Percentiles rank a stretch among this genome's conserved stretches.
Conservation (phyloP, 257 asterid species). For the Plantago major region DNA sequence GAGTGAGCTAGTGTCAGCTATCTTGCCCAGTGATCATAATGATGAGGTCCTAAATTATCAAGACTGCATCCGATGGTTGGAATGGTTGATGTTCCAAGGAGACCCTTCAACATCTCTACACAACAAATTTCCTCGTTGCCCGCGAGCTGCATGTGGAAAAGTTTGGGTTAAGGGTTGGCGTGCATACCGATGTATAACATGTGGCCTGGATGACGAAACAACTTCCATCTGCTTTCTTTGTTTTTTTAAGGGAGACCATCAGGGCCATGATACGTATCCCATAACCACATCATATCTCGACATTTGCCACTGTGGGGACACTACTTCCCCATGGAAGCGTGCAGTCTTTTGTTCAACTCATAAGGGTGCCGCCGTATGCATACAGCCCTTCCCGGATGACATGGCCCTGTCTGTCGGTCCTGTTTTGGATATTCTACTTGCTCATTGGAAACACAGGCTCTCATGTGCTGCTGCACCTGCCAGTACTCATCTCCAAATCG, state of each 20-base stretch:
- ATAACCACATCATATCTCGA: slow-evolving; percentile 78
- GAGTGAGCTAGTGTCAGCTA: too few relatives aligned
- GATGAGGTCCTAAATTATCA: slow-evolving; percentile 34
- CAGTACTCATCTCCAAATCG: too few relatives aligned
- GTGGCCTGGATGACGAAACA: slow-evolving; percentile 86
- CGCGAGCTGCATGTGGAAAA: slow-evolving; percentile 88
- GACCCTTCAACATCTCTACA: slow-evolving; percentile 58
- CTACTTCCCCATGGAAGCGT: slow-evolving; percentile 91
- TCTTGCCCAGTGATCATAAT: slow-evolving; percentile 56
- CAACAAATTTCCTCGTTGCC: slow-evolving; percentile 47
- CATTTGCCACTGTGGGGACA: slow-evolving; percentile 98
- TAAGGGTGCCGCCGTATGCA: slow-evolving; percentile 84
- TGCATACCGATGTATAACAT: slow-evolving; percentile 82
- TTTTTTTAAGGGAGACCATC: slow-evolving; percentile 84
- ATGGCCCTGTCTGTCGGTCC: slow-evolving; percentile 70
- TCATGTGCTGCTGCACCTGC: too few relatives aligned
- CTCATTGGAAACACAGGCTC: slow-evolving; percentile 61
- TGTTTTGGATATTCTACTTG: slow-evolving; percentile 57
- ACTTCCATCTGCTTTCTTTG: slow-evolving; percentile 84
- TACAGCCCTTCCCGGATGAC: slow-evolving; percentile 71
- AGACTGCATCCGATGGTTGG: slow-evolving; percentile 81
- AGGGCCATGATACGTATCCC: slow-evolving; percentile 88
- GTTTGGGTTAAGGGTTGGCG: slow-evolving; percentile 79
- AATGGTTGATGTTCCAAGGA: slow-evolving; percentile 91
- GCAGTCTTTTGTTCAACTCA: slow-evolving; percentile 94